Conservation (phyloP, 352 stramenopile species). For the Aphanomyces stellatus region DNA sequence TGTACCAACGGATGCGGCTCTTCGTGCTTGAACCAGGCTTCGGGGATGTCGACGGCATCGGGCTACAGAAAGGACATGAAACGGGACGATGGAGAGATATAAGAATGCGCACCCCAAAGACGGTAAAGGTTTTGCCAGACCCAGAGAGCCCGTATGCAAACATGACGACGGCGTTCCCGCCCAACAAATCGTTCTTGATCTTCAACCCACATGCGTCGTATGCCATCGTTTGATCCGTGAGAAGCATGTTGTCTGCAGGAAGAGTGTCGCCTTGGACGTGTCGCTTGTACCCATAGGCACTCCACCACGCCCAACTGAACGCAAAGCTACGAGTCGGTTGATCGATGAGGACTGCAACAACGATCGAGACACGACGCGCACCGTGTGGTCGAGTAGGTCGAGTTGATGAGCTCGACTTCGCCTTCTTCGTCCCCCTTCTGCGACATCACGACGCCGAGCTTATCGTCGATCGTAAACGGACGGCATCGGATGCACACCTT, state of each 20-base stretch:
- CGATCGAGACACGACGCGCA: not conserved
- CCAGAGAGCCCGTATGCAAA: slow-evolving; percentile 91
- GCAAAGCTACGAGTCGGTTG: slow-evolving; percentile 38
- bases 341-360: too few species aligned
- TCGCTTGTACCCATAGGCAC: slow-evolving; percentile 87
- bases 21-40: slow-evolving; percentile 92
- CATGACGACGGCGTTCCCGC: slow-evolving; percentile 88
- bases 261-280: slow-evolving; percentile 64
- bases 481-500: slow-evolving; percentile 83
- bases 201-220: slow-evolving; percentile 85
- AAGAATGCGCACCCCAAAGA: slow-evolving; percentile 63
- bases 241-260: slow-evolving; percentile 69
- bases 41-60: slow-evolving; percentile 87
- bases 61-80: slow-evolving; percentile 29
- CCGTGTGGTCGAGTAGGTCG: slow-evolving; percentile 87
- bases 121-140: slow-evolving; percentile 91
- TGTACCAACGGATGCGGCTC: slow-evolving; percentile 67
- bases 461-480: slow-evolving; percentile 85
- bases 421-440: slow-evolving; percentile 89
- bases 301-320: slow-evolving; percentile 93
- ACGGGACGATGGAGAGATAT: not conserved
- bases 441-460: slow-evolving; percentile 86
- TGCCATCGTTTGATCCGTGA: slow-evolving; percentile 86
- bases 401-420: slow-evolving; percentile 90
- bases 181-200: slow-evolving; percentile 88